These are phyloP conservation scores for Wickerhamomyces mucosus DNA, from an alignment of 805 yeast genomes.

Conservation along the genomic window DNA sequence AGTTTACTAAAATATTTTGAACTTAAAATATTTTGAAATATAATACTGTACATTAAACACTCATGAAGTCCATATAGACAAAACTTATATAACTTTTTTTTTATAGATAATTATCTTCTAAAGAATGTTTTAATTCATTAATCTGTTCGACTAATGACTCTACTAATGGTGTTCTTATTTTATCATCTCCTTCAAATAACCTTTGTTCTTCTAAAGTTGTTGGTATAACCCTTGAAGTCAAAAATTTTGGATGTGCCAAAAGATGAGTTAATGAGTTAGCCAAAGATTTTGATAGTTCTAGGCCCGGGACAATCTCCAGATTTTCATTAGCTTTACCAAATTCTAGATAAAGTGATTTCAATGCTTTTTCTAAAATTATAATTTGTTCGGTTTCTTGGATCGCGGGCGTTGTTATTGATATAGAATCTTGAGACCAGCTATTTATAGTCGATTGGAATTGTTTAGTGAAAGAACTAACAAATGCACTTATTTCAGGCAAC, in stretches of 20 bases:
- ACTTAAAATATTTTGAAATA: too few relatives aligned
- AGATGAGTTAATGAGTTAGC: conserved; percentile 57
- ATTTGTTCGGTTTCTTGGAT: conserved; percentile 64
- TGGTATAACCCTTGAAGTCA: conserved; percentile 59
- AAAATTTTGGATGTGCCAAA: conserved; percentile 78
- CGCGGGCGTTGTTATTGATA: conserved; percentile 35
- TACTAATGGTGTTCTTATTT: conserved; percentile 31
- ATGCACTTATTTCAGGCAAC: conserved; percentile 55
- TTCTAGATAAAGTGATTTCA: conserved; percentile 43
- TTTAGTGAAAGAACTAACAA: conserved; percentile 49
- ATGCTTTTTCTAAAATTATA: conserved; percentile 49
- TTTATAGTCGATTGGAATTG: conserved; percentile 57
- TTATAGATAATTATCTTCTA: too few relatives aligned
- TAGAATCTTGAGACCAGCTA: conserved; percentile 59
- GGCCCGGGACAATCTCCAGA: conserved; percentile 40
- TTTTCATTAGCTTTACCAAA: conserved; percentile 27
- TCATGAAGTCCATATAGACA: too few relatives aligned
- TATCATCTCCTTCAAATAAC: conserved; percentile 39
- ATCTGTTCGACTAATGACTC: conserved; percentile 40
- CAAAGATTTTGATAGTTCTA: conserved; percentile 49
- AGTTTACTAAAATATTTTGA: too few relatives aligned
- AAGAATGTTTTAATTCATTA: conserved; percentile 38
- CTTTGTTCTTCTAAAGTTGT: conserved; percentile 58
- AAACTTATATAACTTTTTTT: too few relatives aligned
- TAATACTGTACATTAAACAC: too few relatives aligned